Evolutionary conservation across 2,329 filamentous ascomycete genomes (phyloP).

Genomic region (Plenodomus tracheiphilus): DNA sequence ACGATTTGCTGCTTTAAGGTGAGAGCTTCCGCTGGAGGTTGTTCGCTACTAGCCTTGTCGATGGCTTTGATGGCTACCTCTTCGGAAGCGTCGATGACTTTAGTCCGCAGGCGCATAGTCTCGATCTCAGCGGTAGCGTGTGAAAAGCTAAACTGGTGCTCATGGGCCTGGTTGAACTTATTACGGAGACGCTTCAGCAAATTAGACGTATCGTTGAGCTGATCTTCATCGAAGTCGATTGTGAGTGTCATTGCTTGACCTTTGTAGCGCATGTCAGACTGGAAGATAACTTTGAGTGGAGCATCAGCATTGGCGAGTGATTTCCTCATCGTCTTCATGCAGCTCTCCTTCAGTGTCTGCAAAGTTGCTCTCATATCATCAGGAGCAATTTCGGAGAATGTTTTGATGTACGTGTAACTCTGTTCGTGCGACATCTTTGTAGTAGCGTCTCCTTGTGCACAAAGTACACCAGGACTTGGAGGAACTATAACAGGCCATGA

Average conservation of each 20-base stretch:
- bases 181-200: slow-evolving; percentile 41
- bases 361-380: slow-evolving; percentile 42
- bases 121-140: slow-evolving; percentile 52
- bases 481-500: slow-evolving; percentile 59
- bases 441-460: slow-evolving; percentile 55
- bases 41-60: slow-evolving; percentile 26
- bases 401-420: slow-evolving; percentile 51
- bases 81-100: slow-evolving; percentile 49
- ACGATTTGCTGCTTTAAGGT: slow-evolving; percentile 46
- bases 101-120: slow-evolving; percentile 52
- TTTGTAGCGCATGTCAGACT: slow-evolving; percentile 54
- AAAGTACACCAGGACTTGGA: slow-evolving; percentile 54
- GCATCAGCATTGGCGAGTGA: slow-evolving; percentile 40
- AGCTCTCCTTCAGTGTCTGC: slow-evolving; percentile 42
- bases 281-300: slow-evolving; percentile 42
- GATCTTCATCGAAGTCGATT: slow-evolving; percentile 40
- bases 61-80: slow-evolving; percentile 45
- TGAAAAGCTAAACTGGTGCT: slow-evolving; percentile 53
- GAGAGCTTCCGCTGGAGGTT: slow-evolving; percentile 44
- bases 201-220: slow-evolving; percentile 36
- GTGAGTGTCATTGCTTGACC: slow-evolving; percentile 49
- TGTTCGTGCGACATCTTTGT: slow-evolving; percentile 55
- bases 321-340: slow-evolving; percentile 45
- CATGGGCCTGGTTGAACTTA: slow-evolving; percentile 49
- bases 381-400: slow-evolving; percentile 43